Base-by-base conservation (phyloP, 768 basidiomycete genomes). In the Termitomyces sp. region DNA sequence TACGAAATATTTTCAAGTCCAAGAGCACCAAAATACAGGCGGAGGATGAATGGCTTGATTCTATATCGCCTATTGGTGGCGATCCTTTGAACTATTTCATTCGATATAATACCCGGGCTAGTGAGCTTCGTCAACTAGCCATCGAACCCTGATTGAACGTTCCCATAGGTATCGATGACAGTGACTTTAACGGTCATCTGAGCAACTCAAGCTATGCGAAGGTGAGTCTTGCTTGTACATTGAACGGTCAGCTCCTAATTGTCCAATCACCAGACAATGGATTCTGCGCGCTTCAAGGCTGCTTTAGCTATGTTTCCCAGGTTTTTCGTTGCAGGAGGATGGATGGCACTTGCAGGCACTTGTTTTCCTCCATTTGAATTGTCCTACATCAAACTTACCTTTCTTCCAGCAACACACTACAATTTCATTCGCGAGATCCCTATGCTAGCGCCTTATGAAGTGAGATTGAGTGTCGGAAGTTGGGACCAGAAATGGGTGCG, bases 121-220 rank as follows among this genome's bases (percentile, higher is more conserved):
- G 88, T 88, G 65, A 69, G 85, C 79, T n/a, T 5, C 47, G n/a
- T 62, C 61, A 25, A n/a, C 25, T 10, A 11, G 12, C 43, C 17
- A 53, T 47, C 14, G 20, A 36, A 38, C 7, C 10, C 8, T 40
- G 29, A 52, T n/a, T 37, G 48, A 12, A 54, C n/a, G 10, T 12
- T 5, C 4, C 9, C 12, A 40, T 57, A 89, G 88, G 79, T 59
- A 65, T 86, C 7, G 90, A 92, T 63, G 91, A 92, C 48, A 80
- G 81, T 47, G 92, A 94, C 71, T 86, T 86, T 67, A 85, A 89
- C 68, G 70, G 81, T 12, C 91, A 94, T 68, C 77, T 93, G 60
- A 91, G 89, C 70, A 94, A 94, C 68, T 91, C 91, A 0, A 87
- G 84, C 56, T 94, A 93, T 63, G 83, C 88, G 4, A 92, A 91